Percentiles rank a stretch among this genome's conserved stretches.
Conservation (phyloP, 116 monocot species). For the Phalaenopsis hybrid region DNA sequence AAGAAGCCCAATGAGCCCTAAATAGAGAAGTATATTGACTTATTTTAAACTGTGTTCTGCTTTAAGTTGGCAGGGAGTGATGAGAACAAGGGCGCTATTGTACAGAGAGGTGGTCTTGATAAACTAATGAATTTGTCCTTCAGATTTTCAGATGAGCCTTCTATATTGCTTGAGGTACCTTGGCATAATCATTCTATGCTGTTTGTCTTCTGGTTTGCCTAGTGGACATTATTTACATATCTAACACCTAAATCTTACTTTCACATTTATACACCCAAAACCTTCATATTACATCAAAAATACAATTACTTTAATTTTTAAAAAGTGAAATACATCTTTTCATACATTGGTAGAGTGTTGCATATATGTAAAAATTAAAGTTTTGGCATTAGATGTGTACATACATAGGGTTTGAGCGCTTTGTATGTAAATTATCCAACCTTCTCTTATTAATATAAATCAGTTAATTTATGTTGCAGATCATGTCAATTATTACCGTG, state of each 20-base stretch:
- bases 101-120: conserved; percentile 73
- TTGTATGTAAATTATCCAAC: too few species aligned
- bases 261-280: too few species aligned
- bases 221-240: background rate
- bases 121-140: conserved; percentile 64
- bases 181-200: background rate
- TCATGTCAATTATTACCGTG: conserved; percentile 65
- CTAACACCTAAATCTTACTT: too few species aligned
- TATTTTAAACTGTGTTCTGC: conserved; percentile 7
- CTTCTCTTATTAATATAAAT: background rate
- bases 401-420: too few species aligned
- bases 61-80: conserved; percentile 91
- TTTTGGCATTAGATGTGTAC: too few species aligned
- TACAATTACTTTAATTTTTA: too few species aligned
- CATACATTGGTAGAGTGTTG: too few species aligned
- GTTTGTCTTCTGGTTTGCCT: background rate
- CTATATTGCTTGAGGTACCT: conserved; percentile 83
- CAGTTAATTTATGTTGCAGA: conserved; percentile 29
- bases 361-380: too few species aligned
- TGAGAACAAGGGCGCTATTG: conserved; percentile 65
- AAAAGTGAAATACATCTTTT: too few species aligned
- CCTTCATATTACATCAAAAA: too few species aligned
- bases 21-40: background rate
- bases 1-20: background rate
- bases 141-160: conserved; percentile 77